Base-by-base conservation (phyloP, 78 protist genomes). In the Monosiga brevicollis region DNA sequence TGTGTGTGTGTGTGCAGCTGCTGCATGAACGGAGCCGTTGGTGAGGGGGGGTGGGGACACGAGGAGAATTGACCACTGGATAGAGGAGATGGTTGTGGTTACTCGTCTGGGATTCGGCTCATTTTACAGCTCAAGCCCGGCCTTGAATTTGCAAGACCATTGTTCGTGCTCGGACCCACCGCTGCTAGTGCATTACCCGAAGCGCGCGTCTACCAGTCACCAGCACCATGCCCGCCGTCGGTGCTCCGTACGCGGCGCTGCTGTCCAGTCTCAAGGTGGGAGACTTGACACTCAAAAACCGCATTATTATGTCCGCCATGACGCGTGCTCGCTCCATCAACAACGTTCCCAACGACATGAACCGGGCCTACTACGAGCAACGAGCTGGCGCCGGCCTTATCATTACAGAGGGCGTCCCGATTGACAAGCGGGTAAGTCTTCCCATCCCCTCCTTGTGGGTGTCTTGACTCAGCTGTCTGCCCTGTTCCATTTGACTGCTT, bases 381-480 rank as follows among this genome's bases (percentile, higher is more conserved):
- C 76, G 93, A 24, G 80, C 89, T 41, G 0, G 49, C 41, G 76
- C 38, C 39, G 93, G 93, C 62, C 86, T 90, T 23, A 22, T 90
- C 78, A 42, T 90, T 39, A 74, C 93, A 0, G 91, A 89, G 74
- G 91, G 86, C 41, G 72, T 87, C 2, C 35, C 0, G n/a, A n/a
- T n/a, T n/a, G n/a, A n/a, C n/a, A n/a, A n/a, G n/a, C n/a, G n/a
- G n/a, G n/a, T n/a, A n/a, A n/a, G n/a, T n/a, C n/a, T n/a, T n/a
- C n/a, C n/a, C n/a, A n/a, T n/a, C n/a, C n/a, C n/a, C n/a, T n/a
- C n/a, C n/a, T n/a, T n/a, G n/a, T n/a, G n/a, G n/a, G n/a, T n/a
- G n/a, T n/a, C n/a, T n/a, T n/a, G n/a, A n/a, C n/a, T n/a, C n/a
- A n/a, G n/a, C n/a, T n/a, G n/a, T n/a, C n/a, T n/a, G n/a, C n/a